phyloP scores from a whole-genome alignment of 495 filamentous ascomycete species.

The Xylaria grammica region DNA sequence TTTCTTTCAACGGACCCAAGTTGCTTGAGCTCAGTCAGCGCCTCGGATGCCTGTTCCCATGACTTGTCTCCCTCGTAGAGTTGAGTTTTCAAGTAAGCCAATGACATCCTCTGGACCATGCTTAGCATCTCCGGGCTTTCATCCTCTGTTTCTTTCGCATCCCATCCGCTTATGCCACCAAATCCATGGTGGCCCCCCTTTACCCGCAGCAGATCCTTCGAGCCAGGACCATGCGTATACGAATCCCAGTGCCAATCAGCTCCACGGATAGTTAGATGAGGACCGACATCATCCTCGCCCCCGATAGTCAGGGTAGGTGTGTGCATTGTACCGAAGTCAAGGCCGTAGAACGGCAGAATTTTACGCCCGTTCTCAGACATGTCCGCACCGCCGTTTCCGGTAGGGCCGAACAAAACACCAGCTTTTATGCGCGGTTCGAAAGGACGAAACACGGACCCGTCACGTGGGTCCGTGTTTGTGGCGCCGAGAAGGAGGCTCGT shows the following conservation, averaged over 20 bases:
- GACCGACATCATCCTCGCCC: slow-evolving; percentile 45
- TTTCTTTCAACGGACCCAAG: slow-evolving; percentile 46
- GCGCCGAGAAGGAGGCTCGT: slow-evolving; percentile 46
- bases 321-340: slow-evolving; percentile 45
- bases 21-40: slow-evolving; percentile 31
- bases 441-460: slow-evolving; percentile 14
- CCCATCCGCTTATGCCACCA: slow-evolving; percentile 50
- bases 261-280: slow-evolving; percentile 43
- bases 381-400: slow-evolving; percentile 35
- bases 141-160: slow-evolving; percentile 45
- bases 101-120: slow-evolving; percentile 46
- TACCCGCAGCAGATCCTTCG: slow-evolving; percentile 44
- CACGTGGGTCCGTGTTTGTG: slow-evolving; percentile 38
- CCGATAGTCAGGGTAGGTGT: slow-evolving; percentile 45
- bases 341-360: slow-evolving; percentile 37
- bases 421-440: slow-evolving; percentile 45
- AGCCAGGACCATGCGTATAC: slow-evolving; percentile 42
- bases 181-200: slow-evolving; percentile 43
- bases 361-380: slow-evolving; percentile 32
- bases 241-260: slow-evolving; percentile 49
- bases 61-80: slow-evolving; percentile 44
- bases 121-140: slow-evolving; percentile 45
- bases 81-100: slow-evolving; percentile 47
- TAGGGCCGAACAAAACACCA: slow-evolving; percentile 43
- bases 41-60: slow-evolving; percentile 41